A percentile compares a stretch with the other conserved stretches of the same genome.
Conservation (phyloP, 164 flowering plant genomes). For the Annona squamosa region DNA sequence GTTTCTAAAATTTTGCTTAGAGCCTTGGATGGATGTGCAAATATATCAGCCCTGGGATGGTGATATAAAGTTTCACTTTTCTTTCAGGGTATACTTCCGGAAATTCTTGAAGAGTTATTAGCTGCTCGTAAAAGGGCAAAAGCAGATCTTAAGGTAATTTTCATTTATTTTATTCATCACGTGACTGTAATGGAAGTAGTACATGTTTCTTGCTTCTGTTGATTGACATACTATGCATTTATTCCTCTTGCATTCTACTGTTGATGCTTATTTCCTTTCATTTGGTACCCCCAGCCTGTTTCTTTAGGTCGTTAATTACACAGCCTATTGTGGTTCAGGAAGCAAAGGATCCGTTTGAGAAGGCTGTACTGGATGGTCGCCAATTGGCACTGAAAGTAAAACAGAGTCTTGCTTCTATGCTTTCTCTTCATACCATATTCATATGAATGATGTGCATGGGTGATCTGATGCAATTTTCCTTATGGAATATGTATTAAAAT, state of each 20-base stretch:
- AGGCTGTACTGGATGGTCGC: slow-evolving; percentile 98
- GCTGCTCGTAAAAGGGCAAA: slow-evolving; percentile 96
- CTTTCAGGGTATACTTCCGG: slow-evolving; percentile 95
- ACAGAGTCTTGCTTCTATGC: slow-evolving; percentile 2
- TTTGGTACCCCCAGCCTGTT: not conserved
- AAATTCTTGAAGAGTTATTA: slow-evolving; percentile 88
- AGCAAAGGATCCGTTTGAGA: slow-evolving; percentile 93
- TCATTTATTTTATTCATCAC: not conserved
- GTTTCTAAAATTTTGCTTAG: not conserved
- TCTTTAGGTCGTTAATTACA: not conserved
- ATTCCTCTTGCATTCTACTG: not conserved
- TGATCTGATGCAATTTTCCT: not conserved
- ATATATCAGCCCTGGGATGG: not conserved
- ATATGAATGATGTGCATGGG: not conserved
- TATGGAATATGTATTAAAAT: slow-evolving; percentile 8
- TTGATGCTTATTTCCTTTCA: not conserved
- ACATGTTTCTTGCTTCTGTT: not conserved
- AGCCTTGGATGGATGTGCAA: not conserved
- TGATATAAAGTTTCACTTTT: not conserved
- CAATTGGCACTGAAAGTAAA: slow-evolving; percentile 91
- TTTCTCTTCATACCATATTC: not conserved
- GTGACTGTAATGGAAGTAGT: not conserved
- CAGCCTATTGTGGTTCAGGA: slow-evolving; percentile 37
- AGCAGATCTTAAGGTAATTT: slow-evolving; percentile 81
- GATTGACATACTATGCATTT: not conserved